A percentile compares a stretch with the other conserved stretches of the same genome.
These are phyloP conservation scores for Tetrahymena borealis DNA, from an alignment of 73 alveolate species.

Conservation along the genomic window DNA sequence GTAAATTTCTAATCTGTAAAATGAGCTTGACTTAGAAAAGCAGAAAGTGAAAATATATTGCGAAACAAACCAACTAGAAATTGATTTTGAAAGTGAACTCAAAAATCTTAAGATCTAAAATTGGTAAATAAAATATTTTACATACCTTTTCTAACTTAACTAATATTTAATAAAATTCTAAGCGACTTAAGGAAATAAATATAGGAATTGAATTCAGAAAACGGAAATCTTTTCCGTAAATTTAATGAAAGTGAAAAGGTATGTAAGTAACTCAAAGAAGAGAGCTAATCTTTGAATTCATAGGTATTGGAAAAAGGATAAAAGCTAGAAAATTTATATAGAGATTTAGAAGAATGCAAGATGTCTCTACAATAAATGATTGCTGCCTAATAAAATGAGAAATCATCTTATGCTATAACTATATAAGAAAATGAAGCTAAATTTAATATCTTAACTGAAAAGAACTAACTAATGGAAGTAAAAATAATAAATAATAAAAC, in stretches of 20 bases:
- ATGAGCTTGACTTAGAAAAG: not conserved
- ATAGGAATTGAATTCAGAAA: not conserved
- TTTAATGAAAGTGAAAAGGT: not conserved
- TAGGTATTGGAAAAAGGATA: not conserved
- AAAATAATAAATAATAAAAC: no score
- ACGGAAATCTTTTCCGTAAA: not conserved
- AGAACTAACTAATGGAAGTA: not conserved
- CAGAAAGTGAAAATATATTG: not conserved
- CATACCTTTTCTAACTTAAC: no score
- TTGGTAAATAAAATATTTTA: not conserved
- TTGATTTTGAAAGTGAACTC: not conserved
- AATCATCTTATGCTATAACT: not conserved
- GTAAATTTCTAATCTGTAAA: not conserved
- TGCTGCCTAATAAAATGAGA: not conserved
- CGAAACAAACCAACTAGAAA: not conserved
- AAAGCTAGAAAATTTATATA: not conserved
- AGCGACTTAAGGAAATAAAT: not conserved
- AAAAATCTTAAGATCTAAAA: not conserved
- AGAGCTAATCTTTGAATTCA: not conserved
- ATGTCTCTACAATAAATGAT: not conserved
- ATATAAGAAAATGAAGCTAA: not conserved
- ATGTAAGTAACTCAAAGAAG: not conserved
- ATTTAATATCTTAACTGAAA: not conserved
- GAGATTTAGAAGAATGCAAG: not conserved
- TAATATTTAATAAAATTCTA: no score